Evolutionary conservation across 768 basidiomycete genomes (phyloP), one percentile per base, ranked within the genome.

Genomic region (Lentinula lateritia): DNA sequence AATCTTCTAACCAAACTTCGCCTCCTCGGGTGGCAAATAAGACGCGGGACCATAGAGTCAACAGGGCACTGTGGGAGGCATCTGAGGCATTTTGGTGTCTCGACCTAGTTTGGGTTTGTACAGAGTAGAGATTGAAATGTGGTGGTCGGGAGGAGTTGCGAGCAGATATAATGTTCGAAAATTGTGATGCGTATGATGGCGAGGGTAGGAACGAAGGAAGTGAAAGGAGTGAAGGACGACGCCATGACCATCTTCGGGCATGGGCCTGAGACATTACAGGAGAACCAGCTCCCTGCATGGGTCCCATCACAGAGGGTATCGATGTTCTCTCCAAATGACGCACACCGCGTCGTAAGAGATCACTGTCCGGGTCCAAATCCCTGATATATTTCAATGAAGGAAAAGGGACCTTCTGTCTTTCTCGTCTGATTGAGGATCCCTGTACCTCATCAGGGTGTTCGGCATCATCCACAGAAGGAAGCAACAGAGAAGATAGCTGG

Each of bases 1-100:
- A 87, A 69, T 89, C 86, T 73, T 90, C 86, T 55, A 90, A 70
- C 79, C 82, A 85, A 61, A 90, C 85, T 39, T 76, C 80, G 7
- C 80, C 75, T 63, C 75, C 77, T 52, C 76, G 73, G 70, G 87
- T 88, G 61, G 78, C 71, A 52, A 72, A 71, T 52, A 85, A 59
- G 50, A 85, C 80, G 41, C 73, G 71, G 60, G 72, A 72, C 83
- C 83, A 85, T 61, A 88, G 23, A 13, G 39, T 39, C 15, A 56
- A 23, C 3, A 56, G 39, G 23, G 55, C 9, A 7, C 13, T n/a
- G 23, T 56, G 55, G 20, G 38, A 38, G 23, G 55, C 39, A 23
- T 48, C 46, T 20, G 20, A n/a, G 6, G 46, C 6, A 48, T 12
- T 23, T 6, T 42, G 16, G 7, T 3, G 55, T 2, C 16, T 41